Evolutionary conservation across 2,329 filamentous ascomycete species (phyloP).

Genomic region (Chaetothyriales sp.): DNA sequence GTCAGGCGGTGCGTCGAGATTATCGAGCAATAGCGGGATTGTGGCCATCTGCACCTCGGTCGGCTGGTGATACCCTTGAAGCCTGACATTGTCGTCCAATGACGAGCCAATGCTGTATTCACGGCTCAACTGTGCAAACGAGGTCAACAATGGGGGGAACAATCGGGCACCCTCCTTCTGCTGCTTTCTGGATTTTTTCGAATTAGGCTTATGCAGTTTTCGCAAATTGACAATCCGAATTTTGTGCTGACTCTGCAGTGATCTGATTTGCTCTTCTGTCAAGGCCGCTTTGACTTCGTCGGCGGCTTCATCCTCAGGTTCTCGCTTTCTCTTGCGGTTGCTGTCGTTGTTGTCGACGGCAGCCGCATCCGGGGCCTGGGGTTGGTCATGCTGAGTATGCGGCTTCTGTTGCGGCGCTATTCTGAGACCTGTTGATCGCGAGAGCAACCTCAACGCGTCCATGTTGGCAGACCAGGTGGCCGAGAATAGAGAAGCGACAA

Average conservation of each 20-base stretch:
- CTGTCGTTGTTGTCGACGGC: slow-evolving; percentile 14
- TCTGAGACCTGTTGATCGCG: slow-evolving; percentile 30
- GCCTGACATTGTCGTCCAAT: slow-evolving; percentile 60
- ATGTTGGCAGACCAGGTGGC: slow-evolving; percentile 18
- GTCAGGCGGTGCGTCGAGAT: slow-evolving; percentile 39
- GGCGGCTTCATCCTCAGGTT: slow-evolving; percentile 16
- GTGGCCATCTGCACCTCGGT: slow-evolving; percentile 88
- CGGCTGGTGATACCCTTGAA: slow-evolving; percentile 74
- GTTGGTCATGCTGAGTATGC: slow-evolving; percentile 22
- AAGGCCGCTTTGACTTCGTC: slow-evolving; percentile 12
- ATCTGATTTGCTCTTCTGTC: slow-evolving; percentile 45
- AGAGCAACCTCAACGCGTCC: slow-evolving; percentile 33
- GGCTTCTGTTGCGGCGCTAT: slow-evolving; percentile 11
- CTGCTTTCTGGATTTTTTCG: slow-evolving; percentile 28
- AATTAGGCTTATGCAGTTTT: slow-evolving; percentile 25
- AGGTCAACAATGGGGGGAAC: slow-evolving; percentile 63
- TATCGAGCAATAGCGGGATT: slow-evolving; percentile 59
- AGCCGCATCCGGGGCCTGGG: slow-evolving; percentile 15
- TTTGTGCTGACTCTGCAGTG: slow-evolving; percentile 62
- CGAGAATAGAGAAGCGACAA: neutral
- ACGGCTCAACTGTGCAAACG: slow-evolving; percentile 57
- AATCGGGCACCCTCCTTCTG: slow-evolving; percentile 41
- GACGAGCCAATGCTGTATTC: slow-evolving; percentile 59
- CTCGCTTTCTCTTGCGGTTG: slow-evolving; percentile 25
- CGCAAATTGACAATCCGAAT: slow-evolving; percentile 70